These are phyloP conservation scores for Fusarium keratoplasticum DNA, from an alignment of 2,329 filamentous ascomycete genomes.

Conservation along the genomic window DNA sequence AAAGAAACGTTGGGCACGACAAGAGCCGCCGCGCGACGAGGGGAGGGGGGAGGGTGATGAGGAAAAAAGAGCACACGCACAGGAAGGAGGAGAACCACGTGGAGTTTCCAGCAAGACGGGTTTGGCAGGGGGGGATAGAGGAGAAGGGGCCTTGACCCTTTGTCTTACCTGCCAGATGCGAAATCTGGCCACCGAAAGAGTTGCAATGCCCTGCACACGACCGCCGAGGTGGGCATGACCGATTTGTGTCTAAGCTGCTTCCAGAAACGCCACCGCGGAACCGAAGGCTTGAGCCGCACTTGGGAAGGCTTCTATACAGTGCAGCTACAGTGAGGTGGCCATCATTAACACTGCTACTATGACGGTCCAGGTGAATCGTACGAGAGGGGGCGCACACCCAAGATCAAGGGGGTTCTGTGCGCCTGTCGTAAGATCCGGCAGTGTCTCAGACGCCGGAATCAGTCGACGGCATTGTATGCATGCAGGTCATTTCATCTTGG, in stretches of 20 bases:
- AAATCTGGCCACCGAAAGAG: neutral
- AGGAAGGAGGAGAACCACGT: neutral
- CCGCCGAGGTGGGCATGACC: neutral
- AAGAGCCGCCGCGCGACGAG: slow-evolving; percentile 1
- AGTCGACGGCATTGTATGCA: neutral
- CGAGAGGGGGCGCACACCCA: neutral
- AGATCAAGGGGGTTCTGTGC: neutral
- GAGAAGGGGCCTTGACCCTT: neutral
- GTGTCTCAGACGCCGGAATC: neutral
- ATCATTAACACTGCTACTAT: slow-evolving; percentile 8
- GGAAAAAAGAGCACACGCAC: neutral
- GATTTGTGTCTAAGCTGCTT: neutral
- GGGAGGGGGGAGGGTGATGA: slow-evolving; percentile 14
- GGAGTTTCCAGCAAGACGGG: neutral
- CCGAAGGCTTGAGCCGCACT: neutral
- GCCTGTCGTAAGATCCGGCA: neutral
- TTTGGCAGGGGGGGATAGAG: neutral
- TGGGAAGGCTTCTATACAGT: neutral
- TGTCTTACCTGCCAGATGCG: neutral
- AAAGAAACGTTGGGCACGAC: neutral
- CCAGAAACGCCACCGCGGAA: neutral
- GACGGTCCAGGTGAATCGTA: slow-evolving; percentile 1
- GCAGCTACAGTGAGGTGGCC: neutral
- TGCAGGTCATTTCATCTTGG: neutral
- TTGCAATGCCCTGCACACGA: neutral